Conservation (phyloP, 306 rosid species). For the Prunus davidiana region DNA sequence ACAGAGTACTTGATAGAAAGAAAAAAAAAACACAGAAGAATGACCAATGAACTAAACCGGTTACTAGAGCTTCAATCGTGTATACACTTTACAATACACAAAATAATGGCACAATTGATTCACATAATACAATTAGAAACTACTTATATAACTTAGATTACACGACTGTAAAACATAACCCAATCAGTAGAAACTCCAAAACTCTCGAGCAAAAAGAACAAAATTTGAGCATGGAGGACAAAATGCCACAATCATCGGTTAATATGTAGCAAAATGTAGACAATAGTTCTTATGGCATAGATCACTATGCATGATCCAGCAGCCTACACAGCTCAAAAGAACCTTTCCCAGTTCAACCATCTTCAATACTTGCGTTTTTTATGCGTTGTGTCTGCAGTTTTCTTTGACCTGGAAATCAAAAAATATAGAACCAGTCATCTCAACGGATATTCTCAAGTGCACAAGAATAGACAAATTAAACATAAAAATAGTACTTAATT, state of each 20-base stretch:
- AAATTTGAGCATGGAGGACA: neutral
- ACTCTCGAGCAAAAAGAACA: neutral
- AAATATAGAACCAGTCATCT: neutral
- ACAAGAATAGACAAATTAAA: neutral
- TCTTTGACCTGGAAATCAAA: constrained; percentile 2
- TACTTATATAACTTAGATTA: neutral
- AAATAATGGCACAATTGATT: too few species aligned
- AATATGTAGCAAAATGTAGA: neutral
- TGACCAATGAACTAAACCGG: too few species aligned
- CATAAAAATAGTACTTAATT: neutral
- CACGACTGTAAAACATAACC: neutral
- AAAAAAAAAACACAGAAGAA: too few species aligned
- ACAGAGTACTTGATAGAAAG: too few species aligned
- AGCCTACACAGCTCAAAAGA: neutral
- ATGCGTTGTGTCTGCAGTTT: neutral
- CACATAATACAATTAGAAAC: too few species aligned
- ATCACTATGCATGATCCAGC: neutral
- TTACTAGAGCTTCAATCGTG: too few species aligned
- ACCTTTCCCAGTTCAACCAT: neutral
- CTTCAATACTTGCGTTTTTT: neutral
- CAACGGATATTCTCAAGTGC: neutral
- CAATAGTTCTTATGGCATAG: neutral
- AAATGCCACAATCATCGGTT: neutral
- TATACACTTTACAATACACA: too few species aligned
- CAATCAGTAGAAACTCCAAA: neutral